These are phyloP conservation scores for Rhizopogon rudus DNA, from an alignment of 768 basidiomycete genomes.

Conservation along the genomic window DNA sequence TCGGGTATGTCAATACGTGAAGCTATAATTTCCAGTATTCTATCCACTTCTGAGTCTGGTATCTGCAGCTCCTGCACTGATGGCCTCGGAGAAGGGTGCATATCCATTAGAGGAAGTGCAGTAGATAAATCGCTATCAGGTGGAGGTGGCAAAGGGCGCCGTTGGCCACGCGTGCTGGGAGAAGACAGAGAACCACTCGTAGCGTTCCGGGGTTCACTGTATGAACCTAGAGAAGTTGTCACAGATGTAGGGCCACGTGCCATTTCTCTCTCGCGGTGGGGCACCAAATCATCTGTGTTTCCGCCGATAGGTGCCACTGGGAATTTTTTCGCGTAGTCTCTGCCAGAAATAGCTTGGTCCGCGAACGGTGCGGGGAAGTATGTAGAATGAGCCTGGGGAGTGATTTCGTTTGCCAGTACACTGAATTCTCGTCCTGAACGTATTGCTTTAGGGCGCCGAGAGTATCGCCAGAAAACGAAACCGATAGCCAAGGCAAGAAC, in stretches of 20 bases:
- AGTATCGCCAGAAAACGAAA: conserved; percentile 2
- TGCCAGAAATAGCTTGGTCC: neutral
- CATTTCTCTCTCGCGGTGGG: neutral
- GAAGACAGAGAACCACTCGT: neutral
- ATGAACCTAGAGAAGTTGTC: neutral
- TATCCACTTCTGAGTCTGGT: conserved; percentile 4
- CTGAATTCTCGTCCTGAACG: neutral
- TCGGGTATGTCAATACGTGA: conserved; percentile 4
- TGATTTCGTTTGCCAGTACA: neutral
- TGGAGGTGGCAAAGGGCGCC: neutral
- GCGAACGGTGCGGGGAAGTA: neutral
- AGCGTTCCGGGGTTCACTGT: neutral
- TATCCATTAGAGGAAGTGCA: neutral
- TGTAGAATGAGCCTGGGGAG: neutral
- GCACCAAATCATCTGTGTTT: neutral
- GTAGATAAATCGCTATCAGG: neutral
- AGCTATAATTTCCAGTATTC: conserved; percentile 3
- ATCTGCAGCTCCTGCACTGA: neutral
- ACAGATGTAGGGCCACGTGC: neutral
- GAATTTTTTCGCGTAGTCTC: neutral
- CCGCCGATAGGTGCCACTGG: conserved; percentile 1
- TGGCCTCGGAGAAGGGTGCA: neutral
- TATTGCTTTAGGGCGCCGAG: neutral
- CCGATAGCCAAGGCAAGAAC: conserved; percentile 2
- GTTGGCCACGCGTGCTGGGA: neutral